phyloP scores from a whole-genome alignment of 352 stramenopile species.

The Phytophthora syringae region DNA sequence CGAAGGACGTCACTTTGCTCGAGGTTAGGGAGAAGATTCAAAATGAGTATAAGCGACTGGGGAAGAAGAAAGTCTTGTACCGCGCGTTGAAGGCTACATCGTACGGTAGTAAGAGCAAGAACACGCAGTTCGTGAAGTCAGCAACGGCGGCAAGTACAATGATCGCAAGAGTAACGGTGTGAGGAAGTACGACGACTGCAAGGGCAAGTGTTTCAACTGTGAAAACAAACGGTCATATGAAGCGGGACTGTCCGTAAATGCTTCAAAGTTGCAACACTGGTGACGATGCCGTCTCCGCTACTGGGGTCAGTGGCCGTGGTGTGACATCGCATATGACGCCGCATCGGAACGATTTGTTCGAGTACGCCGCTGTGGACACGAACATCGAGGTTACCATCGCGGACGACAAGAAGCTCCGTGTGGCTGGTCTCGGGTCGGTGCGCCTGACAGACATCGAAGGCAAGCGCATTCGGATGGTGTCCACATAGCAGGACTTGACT shows the following conservation, averaged over 20 bases:
- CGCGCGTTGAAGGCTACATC: not conserved
- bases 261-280: too few relatives aligned
- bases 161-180: not conserved
- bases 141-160: not conserved
- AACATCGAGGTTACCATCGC: constrained; percentile 29
- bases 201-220: constrained; percentile 28
- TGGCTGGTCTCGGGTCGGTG: constrained; percentile 10
- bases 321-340: too few relatives aligned
- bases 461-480: constrained; percentile 13
- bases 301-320: constrained; percentile 12
- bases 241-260: constrained; percentile 5
- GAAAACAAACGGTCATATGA: constrained; percentile 8
- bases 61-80: too few relatives aligned
- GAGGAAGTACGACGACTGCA: constrained; percentile 8
- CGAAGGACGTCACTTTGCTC: not conserved
- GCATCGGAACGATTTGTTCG: constrained; percentile 5
- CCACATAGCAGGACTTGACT: constrained; percentile 25
- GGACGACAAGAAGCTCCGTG: constrained; percentile 16
- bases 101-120: not conserved
- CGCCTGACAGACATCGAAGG: constrained; percentile 4
- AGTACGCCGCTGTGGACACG: not conserved
- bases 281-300: constrained; percentile 1
- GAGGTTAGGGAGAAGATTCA: not conserved
- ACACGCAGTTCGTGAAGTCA: not conserved
- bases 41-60: not conserved